These are phyloP conservation scores for Parastagonospora nodorum DNA, from an alignment of 2,329 filamentous ascomycete species.

Conservation along the genomic window DNA sequence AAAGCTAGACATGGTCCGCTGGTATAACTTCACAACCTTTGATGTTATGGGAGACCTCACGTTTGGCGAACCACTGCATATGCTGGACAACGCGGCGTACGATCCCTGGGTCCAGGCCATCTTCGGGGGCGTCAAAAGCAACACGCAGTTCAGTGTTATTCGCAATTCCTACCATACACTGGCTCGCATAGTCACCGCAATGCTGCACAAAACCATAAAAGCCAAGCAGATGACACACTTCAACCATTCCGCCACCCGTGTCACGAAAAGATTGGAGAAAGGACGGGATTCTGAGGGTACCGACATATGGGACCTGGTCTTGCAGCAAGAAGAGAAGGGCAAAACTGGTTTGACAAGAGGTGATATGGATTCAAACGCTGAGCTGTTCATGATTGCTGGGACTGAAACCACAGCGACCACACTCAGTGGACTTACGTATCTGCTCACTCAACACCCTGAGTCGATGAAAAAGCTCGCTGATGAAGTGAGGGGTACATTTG, in stretches of 20 bases:
- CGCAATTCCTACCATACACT: slow-evolving; percentile 24
- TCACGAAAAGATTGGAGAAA: slow-evolving; percentile 23
- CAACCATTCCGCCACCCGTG: slow-evolving; percentile 6
- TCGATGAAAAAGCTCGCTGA: slow-evolving; percentile 23
- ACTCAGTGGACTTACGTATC: slow-evolving; percentile 49
- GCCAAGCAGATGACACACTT: slow-evolving; percentile 13
- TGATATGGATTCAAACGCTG: slow-evolving; percentile 45
- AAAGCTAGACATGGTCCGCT: slow-evolving; percentile 31
- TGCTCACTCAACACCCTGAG: slow-evolving; percentile 39
- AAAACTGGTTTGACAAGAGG: slow-evolving; percentile 21
- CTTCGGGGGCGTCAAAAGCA: slow-evolving; percentile 13
- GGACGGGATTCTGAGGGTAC: slow-evolving; percentile 11
- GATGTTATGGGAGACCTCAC: slow-evolving; percentile 40
- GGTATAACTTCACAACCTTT: slow-evolving; percentile 35
- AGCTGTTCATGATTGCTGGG: slow-evolving; percentile 48
- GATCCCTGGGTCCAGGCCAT: slow-evolving; percentile 38
- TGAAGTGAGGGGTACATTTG: slow-evolving; percentile 33
- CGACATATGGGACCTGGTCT: slow-evolving; percentile 35
- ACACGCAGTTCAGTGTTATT: slow-evolving; percentile 12
- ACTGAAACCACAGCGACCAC: slow-evolving; percentile 55
- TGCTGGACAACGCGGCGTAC: slow-evolving; percentile 31
- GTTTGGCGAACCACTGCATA: slow-evolving; percentile 40
- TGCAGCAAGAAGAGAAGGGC: slow-evolving; percentile 22
- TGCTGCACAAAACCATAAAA: slow-evolving; percentile 14
- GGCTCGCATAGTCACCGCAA: slow-evolving; percentile 18